Evolutionary conservation across 1,139 yeast species (phyloP).

Genomic region (Geotrichum citri-aurantii): DNA sequence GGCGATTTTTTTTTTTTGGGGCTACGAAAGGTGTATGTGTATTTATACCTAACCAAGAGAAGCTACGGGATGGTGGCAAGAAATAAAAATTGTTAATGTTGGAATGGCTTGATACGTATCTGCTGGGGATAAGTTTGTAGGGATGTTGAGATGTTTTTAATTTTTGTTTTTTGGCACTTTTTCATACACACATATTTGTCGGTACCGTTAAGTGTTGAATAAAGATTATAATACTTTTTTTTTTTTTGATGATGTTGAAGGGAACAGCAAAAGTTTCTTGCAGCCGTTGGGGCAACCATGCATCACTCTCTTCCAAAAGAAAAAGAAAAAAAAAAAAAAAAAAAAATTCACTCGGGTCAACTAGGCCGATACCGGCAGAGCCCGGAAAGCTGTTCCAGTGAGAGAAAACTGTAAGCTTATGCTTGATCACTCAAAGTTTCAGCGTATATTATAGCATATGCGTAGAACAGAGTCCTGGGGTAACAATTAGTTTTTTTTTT

Average conservation of each 20-base stretch:
- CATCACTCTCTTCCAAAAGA: no score
- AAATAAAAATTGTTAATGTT: not conserved
- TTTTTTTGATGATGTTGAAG: no score
- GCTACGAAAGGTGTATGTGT: no score
- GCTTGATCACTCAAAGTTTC: not conserved
- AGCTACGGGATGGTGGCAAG: not conserved
- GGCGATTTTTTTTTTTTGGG: no score
- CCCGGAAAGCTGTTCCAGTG: not conserved
- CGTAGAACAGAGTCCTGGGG: slow-evolving; percentile 6
- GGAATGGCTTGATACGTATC: not conserved
- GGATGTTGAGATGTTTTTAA: not conserved
- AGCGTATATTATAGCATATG: not conserved
- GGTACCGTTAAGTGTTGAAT: no score
- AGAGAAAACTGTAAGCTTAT: not conserved
- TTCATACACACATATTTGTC: no score
- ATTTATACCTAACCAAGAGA: no score
- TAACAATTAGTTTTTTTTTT: not conserved
- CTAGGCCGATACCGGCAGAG: not conserved
- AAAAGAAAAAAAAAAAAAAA: not conserved
- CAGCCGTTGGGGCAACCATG: no score
- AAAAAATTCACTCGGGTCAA: not conserved
- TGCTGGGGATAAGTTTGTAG: not conserved
- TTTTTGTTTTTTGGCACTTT: not conserved
- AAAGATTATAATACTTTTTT: no score
- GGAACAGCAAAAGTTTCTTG: no score